Base-by-base conservation (phyloP, 768 basidiomycete species). In the Mycena vulgaris region DNA sequence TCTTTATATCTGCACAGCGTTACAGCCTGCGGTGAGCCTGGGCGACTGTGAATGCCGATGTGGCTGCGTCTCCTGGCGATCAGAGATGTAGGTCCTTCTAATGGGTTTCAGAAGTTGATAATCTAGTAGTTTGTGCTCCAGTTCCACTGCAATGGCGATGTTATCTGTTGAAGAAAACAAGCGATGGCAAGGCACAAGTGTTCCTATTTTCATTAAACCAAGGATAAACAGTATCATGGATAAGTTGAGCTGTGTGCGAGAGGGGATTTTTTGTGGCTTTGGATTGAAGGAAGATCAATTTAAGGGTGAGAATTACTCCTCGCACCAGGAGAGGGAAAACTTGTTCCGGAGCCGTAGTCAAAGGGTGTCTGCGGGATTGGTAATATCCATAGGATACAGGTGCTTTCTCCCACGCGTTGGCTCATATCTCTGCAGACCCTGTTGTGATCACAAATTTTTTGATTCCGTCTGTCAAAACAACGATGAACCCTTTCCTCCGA, bases 301-400 rank as follows among this genome's bases (percentile, higher is more conserved):
- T 27, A 51, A 51, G 48, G 48, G 48, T 51, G 48, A 51, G 27
- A 51, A 51, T 37, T 51, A 51, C 48, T 51, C 48, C 27, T 51
- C 28, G 48, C 48, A 51, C 42, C n/a, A 45, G n/a, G 47, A 48
- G 47, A 25, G 23, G 47, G n/a, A 25, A 48, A 25, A 48, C 10
- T 48, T 48, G 13, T 48, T 48, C n/a, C 21, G 23, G 47, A 48
- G 47, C 47, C 47, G 23, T 48, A 25, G 47, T 25, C 47, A 48
- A 48, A 48, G 23, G 47, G n/a, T n/a, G 23, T n/a, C 47, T 16
- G 47, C 23, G n/a, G 47, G 47, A 37, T 37, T 37, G 35, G 35
- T 37, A 37, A 37, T 37, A 37, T 37, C 35, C 14, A 14, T 37
- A 37, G 35, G 35, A 23, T 48, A 27, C n/a, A 23, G 5, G 10